These are phyloP conservation scores for Clonostachys rosea DNA, from an alignment of 2,329 filamentous ascomycete genomes.

Conservation along the genomic window DNA sequence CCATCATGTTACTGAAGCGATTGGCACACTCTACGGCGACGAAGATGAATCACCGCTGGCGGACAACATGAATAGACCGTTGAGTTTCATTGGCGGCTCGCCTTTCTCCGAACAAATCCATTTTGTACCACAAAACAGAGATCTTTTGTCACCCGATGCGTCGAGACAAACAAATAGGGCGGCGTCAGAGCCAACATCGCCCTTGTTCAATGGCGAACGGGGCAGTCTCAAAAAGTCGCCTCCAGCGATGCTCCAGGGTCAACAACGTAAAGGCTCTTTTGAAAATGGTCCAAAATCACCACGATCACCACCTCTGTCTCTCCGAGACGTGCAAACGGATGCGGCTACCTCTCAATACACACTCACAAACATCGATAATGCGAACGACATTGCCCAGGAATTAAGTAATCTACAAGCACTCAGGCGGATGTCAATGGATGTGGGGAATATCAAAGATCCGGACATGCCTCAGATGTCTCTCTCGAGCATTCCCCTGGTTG, in stretches of 20 bases:
- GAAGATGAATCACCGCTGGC: constrained; percentile 34
- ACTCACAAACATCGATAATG: constrained; percentile 84
- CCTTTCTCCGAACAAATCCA: constrained; percentile 48
- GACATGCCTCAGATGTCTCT: constrained; percentile 68
- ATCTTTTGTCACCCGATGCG: constrained; percentile 13
- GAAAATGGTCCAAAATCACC: constrained; percentile 34
- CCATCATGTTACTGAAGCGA: constrained; percentile 92
- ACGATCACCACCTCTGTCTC: constrained; percentile 46
- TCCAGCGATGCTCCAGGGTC: constrained; percentile 29
- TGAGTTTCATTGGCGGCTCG: constrained; percentile 66
- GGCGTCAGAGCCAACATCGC: constrained; percentile 3
- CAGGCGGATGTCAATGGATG: constrained; percentile 91
- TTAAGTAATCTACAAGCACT: constrained; percentile 88
- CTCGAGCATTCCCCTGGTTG: constrained; percentile 67
- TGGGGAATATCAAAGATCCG: constrained; percentile 66
- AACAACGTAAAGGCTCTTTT: constrained; percentile 15
- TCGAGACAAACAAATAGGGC: constrained; percentile 33
- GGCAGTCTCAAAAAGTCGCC: constrained; percentile 34
- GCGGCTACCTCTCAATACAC: constrained; percentile 67
- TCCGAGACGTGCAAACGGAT: constrained; percentile 52
- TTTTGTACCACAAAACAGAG: constrained; percentile 21
- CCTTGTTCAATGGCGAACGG: constrained; percentile 20
- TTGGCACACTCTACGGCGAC: constrained; percentile 85
- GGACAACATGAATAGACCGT: constrained; percentile 60
- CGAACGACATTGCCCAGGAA: constrained; percentile 86